A percentile compares a stretch with the other conserved stretches of the same genome.
Evolutionary conservation across 345 rosid species (phyloP).

Genomic region (Crucihimalaya himalaica): DNA sequence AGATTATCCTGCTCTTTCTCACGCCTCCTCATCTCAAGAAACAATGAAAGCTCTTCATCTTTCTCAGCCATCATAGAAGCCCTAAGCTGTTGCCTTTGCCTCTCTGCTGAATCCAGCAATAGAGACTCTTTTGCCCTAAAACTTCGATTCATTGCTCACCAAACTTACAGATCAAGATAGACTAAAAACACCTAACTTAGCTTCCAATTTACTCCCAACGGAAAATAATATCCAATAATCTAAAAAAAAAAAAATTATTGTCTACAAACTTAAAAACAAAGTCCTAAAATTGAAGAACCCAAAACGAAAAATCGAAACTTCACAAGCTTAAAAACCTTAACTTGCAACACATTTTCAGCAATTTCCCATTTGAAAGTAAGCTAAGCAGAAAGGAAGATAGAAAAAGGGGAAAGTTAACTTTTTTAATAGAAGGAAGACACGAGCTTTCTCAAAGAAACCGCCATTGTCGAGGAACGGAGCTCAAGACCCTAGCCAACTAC

Average conservation of each 20-base stretch:
- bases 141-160: constrained; percentile 78
- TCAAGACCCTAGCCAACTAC: constrained; percentile 25
- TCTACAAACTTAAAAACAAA: constrained; percentile 9
- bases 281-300: constrained; percentile 29
- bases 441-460: constrained; percentile 37
- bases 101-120: constrained; percentile 71
- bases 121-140: constrained; percentile 80
- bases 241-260: constrained; percentile 18
- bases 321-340: constrained; percentile 13
- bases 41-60: constrained; percentile 91
- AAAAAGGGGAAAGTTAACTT: constrained; percentile 7
- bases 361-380: constrained; percentile 29
- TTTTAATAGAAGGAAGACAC: constrained; percentile 31
- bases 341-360: constrained; percentile 27
- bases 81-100: constrained; percentile 76
- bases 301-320: constrained; percentile 39
- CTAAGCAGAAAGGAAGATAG: constrained; percentile 4
- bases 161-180: constrained; percentile 38
- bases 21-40: constrained; percentile 87
- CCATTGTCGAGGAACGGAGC: constrained; percentile 38
- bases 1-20: constrained; percentile 76
- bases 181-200: constrained; percentile 40
- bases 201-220: constrained; percentile 46
- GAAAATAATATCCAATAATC: constrained; percentile 38
- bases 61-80: constrained; percentile 86